A percentile compares a stretch with the other conserved stretches of the same genome.
Evolutionary conservation across 23 red algal genomes (phyloP).

Genomic region (Gracilaria caudata): DNA sequence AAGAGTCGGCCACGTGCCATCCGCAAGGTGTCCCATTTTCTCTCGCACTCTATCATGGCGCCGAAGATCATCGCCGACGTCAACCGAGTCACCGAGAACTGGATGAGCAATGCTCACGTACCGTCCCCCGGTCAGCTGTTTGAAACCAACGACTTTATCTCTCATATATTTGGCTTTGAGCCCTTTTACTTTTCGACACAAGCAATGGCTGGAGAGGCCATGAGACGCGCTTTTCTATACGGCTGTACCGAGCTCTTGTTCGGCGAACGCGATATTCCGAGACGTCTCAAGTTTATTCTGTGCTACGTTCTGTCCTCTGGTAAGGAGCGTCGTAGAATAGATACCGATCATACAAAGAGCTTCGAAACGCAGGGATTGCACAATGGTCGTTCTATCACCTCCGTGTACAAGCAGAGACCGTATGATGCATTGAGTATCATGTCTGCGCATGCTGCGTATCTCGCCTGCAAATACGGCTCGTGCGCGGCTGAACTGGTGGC

Average conservation of each 20-base stretch:
- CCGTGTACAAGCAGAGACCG: conserved; percentile 43
- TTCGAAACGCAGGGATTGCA: conserved; percentile 57
- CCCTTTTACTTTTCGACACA: conserved; percentile 67
- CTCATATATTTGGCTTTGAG: conserved; percentile 42
- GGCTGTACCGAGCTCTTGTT: conserved; percentile 58
- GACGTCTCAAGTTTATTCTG: conserved; percentile 62
- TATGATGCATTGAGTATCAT: conserved; percentile 67
- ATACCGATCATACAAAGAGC: conserved; percentile 41
- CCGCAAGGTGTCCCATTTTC: conserved; percentile 49
- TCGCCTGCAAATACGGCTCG: conserved; percentile 65
- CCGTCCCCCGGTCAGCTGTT: conserved; percentile 33
- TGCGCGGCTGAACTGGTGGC: conserved; percentile 56
- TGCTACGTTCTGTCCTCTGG: conserved; percentile 64
- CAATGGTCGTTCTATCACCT: conserved; percentile 45
- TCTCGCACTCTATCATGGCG: conserved; percentile 41
- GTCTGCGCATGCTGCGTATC: conserved; percentile 60
- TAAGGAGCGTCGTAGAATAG: conserved; percentile 39
- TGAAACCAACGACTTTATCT: conserved; percentile 54
- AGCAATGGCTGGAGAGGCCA: conserved; percentile 41
- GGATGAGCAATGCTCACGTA: conserved; percentile 40
- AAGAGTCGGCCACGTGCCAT: conserved; percentile 25
- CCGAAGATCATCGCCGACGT: conserved; percentile 48
- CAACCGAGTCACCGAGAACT: conserved; percentile 32
- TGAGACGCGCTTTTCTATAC: conserved; percentile 58
- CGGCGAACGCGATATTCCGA: conserved; percentile 37